Evolutionary conservation across 148 eudicot genomes (phyloP).

Genomic region (Fagopyrum esculentum): DNA sequence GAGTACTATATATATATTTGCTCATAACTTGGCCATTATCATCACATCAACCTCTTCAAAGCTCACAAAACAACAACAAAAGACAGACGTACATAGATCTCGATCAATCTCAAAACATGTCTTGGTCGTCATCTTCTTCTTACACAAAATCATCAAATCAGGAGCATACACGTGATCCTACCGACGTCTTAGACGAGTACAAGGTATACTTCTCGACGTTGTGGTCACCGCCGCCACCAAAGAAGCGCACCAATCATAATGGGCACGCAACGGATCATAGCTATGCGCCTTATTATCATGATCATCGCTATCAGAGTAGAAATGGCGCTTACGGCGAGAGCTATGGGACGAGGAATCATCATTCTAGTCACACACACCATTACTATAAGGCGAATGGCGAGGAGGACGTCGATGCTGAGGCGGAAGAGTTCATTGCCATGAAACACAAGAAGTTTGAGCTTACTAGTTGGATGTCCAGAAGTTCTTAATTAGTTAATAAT

Average conservation of each 20-base stretch:
- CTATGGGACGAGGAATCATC: neutral
- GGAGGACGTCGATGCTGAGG: conserved; percentile 10
- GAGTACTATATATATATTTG: neutral
- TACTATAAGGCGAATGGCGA: neutral
- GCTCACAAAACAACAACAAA: neutral
- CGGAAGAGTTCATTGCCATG: conserved; percentile 13
- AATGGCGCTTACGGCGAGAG: neutral
- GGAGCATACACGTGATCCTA: neutral
- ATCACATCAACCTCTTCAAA: neutral
- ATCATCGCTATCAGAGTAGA: neutral
- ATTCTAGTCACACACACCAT: neutral
- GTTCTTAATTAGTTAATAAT: neutral
- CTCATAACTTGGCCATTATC: neutral
- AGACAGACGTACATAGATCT: neutral
- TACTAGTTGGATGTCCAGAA: neutral
- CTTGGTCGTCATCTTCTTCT: neutral
- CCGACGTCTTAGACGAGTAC: neutral
- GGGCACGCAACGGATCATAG: too few species aligned
- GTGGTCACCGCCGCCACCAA: conserved; percentile 9
- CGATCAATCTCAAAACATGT: neutral
- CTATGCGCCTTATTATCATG: too few species aligned
- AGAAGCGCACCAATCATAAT: neutral
- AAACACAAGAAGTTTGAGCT: conserved; percentile 13
- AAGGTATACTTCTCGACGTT: conserved; percentile 13
- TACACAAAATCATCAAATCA: neutral